Conservation (phyloP, 1,284 basidiomycete genomes). For the Pascua sp. region DNA sequence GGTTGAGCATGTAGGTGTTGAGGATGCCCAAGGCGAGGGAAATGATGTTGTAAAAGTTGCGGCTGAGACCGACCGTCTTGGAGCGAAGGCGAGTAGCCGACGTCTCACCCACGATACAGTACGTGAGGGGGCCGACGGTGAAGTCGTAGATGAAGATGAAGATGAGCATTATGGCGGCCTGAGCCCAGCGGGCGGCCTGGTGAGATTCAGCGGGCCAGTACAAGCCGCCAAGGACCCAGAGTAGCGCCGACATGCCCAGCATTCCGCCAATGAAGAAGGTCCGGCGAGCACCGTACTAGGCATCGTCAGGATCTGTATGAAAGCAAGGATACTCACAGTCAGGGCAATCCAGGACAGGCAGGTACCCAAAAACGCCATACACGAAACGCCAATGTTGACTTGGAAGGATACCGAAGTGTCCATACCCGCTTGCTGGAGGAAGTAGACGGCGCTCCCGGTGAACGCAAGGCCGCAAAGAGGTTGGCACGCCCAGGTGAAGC, state of each 20-base stretch:
- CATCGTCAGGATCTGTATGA: too few relatives aligned
- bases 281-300: constrained; percentile 45
- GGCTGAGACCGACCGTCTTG: constrained; percentile 53
- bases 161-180: constrained; percentile 22
- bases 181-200: constrained; percentile 11
- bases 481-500: constrained; percentile 19
- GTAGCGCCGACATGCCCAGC: constrained; percentile 40
- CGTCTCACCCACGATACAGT: constrained; percentile 49
- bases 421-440: constrained; percentile 25
- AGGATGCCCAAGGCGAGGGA: constrained; percentile 13
- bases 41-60: constrained; percentile 50
- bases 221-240: constrained; percentile 49
- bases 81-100: constrained; percentile 49
- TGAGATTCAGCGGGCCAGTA: constrained; percentile 4
- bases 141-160: constrained; percentile 28
- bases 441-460: constrained; percentile 21
- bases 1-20: constrained; percentile 22
- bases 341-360: constrained; percentile 44
- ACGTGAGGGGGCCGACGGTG: constrained; percentile 48
- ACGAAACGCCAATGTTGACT: constrained; percentile 43
- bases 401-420: constrained; percentile 14
- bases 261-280: constrained; percentile 52
- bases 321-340: constrained; percentile 18
- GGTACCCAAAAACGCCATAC: constrained; percentile 47
- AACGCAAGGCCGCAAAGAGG: constrained; percentile 24